These are phyloP conservation scores for Eimeria necatrix DNA, from an alignment of 169 alveolate species.

Conservation along the genomic window DNA sequence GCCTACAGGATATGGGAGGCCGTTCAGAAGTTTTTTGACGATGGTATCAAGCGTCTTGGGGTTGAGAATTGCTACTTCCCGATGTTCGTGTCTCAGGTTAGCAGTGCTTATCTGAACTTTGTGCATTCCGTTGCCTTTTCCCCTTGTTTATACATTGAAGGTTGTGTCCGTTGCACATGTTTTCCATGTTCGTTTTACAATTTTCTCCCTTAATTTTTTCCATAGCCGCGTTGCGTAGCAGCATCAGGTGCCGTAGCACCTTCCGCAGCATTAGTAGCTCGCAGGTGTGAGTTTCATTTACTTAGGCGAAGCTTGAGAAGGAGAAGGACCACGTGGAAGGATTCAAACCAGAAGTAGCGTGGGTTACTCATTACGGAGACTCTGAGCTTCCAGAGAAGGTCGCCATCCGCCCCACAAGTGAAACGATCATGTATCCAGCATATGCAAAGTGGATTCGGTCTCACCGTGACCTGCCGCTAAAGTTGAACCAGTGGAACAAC, in stretches of 20 bases:
- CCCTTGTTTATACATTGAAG: background rate
- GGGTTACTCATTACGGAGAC: conserved; percentile 95
- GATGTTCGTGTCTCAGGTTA: conserved; percentile 84
- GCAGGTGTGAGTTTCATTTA: conserved; percentile 93
- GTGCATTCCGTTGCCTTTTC: background rate
- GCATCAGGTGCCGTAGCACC: background rate
- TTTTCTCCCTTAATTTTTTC: no score
- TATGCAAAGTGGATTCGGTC: conserved; percentile 99
- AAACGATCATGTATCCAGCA: conserved; percentile 99
- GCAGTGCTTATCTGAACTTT: background rate
- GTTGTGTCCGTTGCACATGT: background rate
- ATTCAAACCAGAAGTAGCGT: conserved; percentile 99
- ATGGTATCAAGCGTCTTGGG: conserved; percentile 89
- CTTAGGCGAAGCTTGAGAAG: conserved; percentile 95
- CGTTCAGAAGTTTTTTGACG: conserved; percentile 95
- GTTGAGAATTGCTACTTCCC: conserved; percentile 86
- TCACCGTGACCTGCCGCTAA: conserved; percentile 99
- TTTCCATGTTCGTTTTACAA: no score
- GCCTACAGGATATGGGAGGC: conserved; percentile 98
- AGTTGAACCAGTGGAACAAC: conserved; percentile 95
- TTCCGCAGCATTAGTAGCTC: background rate
- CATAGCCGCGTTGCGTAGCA: no score
- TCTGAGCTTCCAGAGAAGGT: conserved; percentile 97
- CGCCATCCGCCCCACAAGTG: conserved; percentile 99
- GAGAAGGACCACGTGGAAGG: conserved; percentile 99